Percentiles rank a stretch among this genome's conserved stretches.
These are phyloP conservation scores for Penicillium simplicissimum DNA, from an alignment of 495 filamentous ascomycete species.

Conservation along the genomic window DNA sequence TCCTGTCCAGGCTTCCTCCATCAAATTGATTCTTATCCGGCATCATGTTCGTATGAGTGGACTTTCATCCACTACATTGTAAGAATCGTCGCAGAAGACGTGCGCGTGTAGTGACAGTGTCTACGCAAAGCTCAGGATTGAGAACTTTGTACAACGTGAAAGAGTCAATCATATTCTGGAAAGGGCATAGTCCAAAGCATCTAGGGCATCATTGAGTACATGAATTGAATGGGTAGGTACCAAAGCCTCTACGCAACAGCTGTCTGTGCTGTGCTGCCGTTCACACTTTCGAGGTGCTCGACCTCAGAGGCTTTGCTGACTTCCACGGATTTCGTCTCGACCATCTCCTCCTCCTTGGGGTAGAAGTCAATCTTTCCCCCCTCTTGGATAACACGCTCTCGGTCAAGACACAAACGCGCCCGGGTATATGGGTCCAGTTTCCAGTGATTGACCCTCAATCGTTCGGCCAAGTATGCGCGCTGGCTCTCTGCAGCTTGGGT, in stretches of 20 bases:
- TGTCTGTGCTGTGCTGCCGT: conserved; percentile 3
- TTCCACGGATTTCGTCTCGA: conserved; percentile 15
- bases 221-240: background rate
- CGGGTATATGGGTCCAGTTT: conserved; percentile 70
- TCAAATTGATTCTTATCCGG: no score
- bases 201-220: background rate
- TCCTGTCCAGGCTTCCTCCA: no score
- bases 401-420: conserved; percentile 70
- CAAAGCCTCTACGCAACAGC: conserved; percentile 14
- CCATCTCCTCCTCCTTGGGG: conserved; percentile 29
- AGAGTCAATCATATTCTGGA: background rate
- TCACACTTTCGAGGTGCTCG: conserved; percentile 32
- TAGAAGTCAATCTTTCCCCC: conserved; percentile 69
- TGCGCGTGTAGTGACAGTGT: no score
- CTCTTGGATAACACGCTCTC: conserved; percentile 62
- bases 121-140: no score
- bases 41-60: no score
- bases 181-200: background rate
- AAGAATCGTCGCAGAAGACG: no score
- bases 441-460: conserved; percentile 80
- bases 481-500: conserved; percentile 50
- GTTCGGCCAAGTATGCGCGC: conserved; percentile 59
- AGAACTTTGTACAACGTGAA: no score
- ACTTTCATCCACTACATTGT: no score
- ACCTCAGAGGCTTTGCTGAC: conserved; percentile 29